Base-by-base conservation (phyloP, 23 red algal genomes). In the Chondrus crispus region DNA sequence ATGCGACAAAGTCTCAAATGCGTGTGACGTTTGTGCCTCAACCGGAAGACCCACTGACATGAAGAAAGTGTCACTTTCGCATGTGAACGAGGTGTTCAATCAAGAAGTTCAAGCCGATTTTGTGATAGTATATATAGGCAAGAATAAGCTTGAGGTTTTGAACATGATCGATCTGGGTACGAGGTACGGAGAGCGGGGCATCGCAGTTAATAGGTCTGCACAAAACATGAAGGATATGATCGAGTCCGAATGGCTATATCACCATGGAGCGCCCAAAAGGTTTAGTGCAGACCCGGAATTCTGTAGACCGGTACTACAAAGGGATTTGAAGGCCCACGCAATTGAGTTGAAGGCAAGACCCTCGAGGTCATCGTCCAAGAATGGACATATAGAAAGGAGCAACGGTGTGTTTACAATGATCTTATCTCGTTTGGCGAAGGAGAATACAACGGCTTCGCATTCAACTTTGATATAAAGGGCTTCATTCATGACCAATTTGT, bases 241-340 rank as follows among this genome's bases (percentile, higher is more conserved):
- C 32, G 77, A 82, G 22, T 44, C 77, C 32, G 47, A 60, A 20
- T 82, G 77, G 77, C 51, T 82, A 7, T 54, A 60, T 38, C 30
- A 37, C 50, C 77, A 82, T 46, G 77, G 77, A 53, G 32, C 77
- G 28, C 77, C 77, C 22, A 57, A 82, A 32, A 28, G 24, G 45
- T 57, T 82, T 22, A 54, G 45, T 11, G 77, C 46, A 22, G 77
- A 82, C 48, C 45, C 42, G 22, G 51, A 82, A 82, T 82, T 82
- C 44, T 54, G 48, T 82, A 53, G 55, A 57, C 40, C 4, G 28
- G 39, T 54, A 19, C 41, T 82, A 19, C 42, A 60, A 47, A 24
- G 47, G 42, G 50, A 54, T 82, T 47, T 82, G 41, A 6, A 22
- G 55, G 22, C 45, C 18, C 42, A 57, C 30, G 44, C 24, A 5